phyloP scores from a whole-genome alignment of 768 basidiomycete species.

The Cyclocybe aegerita region DNA sequence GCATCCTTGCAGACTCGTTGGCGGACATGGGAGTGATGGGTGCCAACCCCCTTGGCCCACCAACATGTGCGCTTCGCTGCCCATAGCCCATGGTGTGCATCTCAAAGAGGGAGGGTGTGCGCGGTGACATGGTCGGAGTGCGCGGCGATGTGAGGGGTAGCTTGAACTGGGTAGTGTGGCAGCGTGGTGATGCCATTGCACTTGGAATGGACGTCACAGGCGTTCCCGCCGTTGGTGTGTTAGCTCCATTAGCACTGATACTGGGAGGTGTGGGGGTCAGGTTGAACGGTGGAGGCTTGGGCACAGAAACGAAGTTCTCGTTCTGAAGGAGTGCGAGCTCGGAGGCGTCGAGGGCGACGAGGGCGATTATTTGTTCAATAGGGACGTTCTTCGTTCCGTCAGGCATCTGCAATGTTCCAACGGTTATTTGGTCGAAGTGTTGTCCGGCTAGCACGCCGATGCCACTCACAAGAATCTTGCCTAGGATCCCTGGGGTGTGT shows the following conservation, averaged over 20 bases:
- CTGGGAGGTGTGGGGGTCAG: constrained; percentile 24
- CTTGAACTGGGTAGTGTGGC: constrained; percentile 18
- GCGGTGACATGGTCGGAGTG: constrained; percentile 20
- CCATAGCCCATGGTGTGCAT: constrained; percentile 27
- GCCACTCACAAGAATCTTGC: constrained; percentile 74
- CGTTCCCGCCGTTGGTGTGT: not conserved
- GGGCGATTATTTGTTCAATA: constrained; percentile 55
- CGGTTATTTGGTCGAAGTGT: not conserved
- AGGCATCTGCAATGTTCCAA: constrained; percentile 41
- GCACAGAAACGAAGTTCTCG: constrained; percentile 8
- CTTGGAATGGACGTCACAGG: not conserved
- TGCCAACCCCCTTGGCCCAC: constrained; percentile 11
- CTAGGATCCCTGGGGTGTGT: constrained; percentile 83
- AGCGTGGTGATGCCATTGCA: constrained; percentile 16
- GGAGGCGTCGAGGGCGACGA: constrained; percentile 64
- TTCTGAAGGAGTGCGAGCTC: constrained; percentile 28
- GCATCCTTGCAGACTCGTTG: constrained; percentile 1
- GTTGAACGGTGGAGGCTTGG: constrained; percentile 25
- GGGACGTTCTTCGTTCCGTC: constrained; percentile 63
- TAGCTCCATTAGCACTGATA: not conserved
- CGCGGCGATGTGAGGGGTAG: constrained; percentile 23
- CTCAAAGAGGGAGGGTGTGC: constrained; percentile 31
- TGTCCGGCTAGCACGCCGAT: not conserved
- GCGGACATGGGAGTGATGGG: not conserved
- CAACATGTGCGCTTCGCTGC: constrained; percentile 20